Percentiles rank a stretch among this genome's conserved stretches.
Conservation (phyloP, 305 asterid species). For the Fraxinus greggii region DNA sequence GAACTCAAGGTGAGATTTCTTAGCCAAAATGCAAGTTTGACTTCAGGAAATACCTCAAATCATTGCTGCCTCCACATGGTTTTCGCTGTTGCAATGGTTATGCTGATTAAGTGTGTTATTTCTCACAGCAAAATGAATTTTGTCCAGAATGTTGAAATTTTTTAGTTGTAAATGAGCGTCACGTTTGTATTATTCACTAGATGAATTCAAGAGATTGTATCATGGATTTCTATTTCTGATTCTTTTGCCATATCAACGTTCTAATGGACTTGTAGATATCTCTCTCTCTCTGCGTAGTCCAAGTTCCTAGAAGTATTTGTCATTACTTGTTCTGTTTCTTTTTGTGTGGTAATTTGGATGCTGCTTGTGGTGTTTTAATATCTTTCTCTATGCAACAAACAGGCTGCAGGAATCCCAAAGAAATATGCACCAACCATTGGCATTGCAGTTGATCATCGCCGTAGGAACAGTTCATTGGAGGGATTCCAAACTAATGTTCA, state of each 20-base stretch:
- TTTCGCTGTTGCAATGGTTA: neutral
- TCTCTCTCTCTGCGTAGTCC: neutral
- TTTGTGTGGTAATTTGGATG: neutral
- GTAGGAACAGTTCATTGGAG: constrained; percentile 61
- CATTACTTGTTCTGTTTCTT: neutral
- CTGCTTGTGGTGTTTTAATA: neutral
- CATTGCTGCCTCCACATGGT: neutral
- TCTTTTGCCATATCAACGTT: neutral
- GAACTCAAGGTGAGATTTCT: constrained; percentile 55
- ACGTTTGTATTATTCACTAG: neutral
- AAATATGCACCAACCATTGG: constrained; percentile 72
- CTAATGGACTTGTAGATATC: neutral
- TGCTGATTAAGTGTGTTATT: neutral
- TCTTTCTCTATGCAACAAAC: neutral
- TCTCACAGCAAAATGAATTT: neutral
- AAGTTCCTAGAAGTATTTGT: neutral
- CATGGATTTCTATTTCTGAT: neutral
- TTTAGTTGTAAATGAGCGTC: too few relatives aligned
- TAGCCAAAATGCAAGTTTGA: neutral
- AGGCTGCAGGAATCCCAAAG: constrained; percentile 72
- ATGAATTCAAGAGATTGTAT: neutral
- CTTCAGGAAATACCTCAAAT: neutral
- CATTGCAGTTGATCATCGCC: constrained; percentile 68
- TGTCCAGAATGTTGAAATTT: neutral
- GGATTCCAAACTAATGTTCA: constrained; percentile 63